These are phyloP conservation scores for Aspergillus quadricinctus DNA, from an alignment of 2,329 filamentous ascomycete species.

Conservation along the genomic window DNA sequence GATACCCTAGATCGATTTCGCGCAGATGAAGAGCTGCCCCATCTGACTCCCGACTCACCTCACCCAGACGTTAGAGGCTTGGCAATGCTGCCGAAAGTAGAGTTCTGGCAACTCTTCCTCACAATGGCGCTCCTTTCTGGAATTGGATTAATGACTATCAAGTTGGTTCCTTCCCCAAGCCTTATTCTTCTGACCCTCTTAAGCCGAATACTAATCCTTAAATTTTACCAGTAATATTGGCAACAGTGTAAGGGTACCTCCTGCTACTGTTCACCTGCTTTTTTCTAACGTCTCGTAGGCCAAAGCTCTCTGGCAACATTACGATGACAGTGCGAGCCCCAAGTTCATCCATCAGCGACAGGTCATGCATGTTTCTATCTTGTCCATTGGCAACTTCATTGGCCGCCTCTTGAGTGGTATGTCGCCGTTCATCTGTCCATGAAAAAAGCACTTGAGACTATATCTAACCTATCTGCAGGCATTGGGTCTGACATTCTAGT, in stretches of 20 bases:
- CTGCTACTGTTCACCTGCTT: background rate
- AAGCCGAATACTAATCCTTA: conserved; percentile 25
- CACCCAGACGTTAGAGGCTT: conserved; percentile 88
- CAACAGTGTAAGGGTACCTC: conserved; percentile 58
- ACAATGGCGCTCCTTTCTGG: conserved; percentile 89
- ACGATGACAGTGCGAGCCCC: conserved; percentile 66
- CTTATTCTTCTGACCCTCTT: background rate
- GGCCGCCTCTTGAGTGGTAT: conserved; percentile 74
- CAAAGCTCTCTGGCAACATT: conserved; percentile 83
- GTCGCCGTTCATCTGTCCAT: conserved; percentile 19
- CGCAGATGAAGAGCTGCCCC: conserved; percentile 49
- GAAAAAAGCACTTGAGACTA: too few relatives aligned
- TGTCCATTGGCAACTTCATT: conserved; percentile 83
- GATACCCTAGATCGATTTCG: conserved; percentile 39
- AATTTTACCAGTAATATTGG: conserved; percentile 73
- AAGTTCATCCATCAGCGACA: conserved; percentile 77
- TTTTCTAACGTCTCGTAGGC: conserved; percentile 32
- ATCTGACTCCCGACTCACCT: conserved; percentile 65
- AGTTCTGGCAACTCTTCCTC: conserved; percentile 88
- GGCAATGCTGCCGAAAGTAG: conserved; percentile 62
- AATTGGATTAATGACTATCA: conserved; percentile 97
- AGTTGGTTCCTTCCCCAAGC: conserved; percentile 50
- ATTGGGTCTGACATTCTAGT: conserved; percentile 89
- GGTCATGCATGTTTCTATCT: conserved; percentile 85
- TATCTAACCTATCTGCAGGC: conserved; percentile 44